Evolutionary conservation across 202 grass and related monocot genomes (phyloP).

Genomic region (Schoenoplectus triqueter): DNA sequence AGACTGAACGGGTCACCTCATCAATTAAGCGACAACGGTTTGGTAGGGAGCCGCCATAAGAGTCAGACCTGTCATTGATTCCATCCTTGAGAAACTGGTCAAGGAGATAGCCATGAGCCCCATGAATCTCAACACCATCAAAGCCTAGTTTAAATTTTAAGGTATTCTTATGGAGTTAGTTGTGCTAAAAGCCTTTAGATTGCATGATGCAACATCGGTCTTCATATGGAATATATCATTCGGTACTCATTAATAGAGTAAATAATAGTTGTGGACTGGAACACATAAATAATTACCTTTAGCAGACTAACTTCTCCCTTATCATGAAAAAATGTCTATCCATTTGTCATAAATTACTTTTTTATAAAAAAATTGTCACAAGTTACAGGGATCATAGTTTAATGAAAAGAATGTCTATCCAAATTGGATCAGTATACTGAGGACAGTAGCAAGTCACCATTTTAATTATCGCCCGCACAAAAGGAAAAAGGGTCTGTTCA

Average conservation of each 20-base stretch:
- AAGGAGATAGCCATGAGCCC: conserved; percentile 92
- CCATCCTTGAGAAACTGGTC: conserved; percentile 97
- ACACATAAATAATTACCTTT: background rate
- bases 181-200: conserved; percentile 1
- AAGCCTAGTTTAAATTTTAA: conserved; percentile 49
- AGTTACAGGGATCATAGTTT: background rate
- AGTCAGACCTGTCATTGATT: conserved; percentile 83
- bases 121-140: conserved; percentile 94
- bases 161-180: conserved; percentile 11
- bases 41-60: conserved; percentile 73
- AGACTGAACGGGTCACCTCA: conserved; percentile 63
- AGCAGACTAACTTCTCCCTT: background rate
- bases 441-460: conserved; percentile 4
- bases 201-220: background rate
- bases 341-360: background rate
- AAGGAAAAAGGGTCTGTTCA: background rate
- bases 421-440: conserved; percentile 14
- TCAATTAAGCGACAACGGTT: conserved; percentile 79
- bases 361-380: background rate
- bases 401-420: background rate
- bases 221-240: background rate
- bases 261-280: conserved; percentile 3
- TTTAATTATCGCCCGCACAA: background rate
- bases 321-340: background rate
- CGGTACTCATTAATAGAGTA: background rate